Evolutionary conservation across 306 rosid species (phyloP).

Genomic region (Vachellia collinsii): DNA sequence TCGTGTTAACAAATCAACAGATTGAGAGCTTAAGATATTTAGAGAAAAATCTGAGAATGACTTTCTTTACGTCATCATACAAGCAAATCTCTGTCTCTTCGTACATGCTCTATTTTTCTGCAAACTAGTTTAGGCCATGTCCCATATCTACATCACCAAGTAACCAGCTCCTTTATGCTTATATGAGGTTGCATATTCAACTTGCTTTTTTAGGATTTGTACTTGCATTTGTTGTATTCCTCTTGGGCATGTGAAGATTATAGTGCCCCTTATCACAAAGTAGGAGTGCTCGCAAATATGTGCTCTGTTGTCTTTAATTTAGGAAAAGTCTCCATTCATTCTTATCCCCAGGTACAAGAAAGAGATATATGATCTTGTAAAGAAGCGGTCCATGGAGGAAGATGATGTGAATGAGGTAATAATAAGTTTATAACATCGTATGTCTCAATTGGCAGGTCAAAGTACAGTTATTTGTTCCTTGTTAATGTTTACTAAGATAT

Average conservation of each 20-base stretch:
- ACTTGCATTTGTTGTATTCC: conserved; percentile 14
- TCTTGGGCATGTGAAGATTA: conserved; percentile 17
- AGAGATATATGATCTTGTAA: conserved; percentile 75
- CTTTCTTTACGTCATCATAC: not conserved
- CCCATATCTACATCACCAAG: not conserved
- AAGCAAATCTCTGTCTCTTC: not conserved
- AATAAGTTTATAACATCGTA: conserved; percentile 16
- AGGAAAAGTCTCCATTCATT: conserved; percentile 31
- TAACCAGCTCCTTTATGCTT: not conserved
- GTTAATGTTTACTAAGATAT: conserved; percentile 29
- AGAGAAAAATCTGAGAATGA: not conserved
- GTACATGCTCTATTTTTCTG: not conserved
- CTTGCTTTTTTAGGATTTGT: conserved; percentile 27
- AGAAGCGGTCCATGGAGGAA: conserved; percentile 74
- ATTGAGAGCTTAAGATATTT: not conserved
- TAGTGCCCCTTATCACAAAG: conserved; percentile 17
- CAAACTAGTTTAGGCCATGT: not conserved
- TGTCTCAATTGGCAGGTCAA: conserved; percentile 18
- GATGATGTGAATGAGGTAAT: conserved; percentile 78
- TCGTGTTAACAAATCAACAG: not conserved
- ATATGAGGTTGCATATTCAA: not conserved
- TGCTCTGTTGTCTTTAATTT: conserved; percentile 1
- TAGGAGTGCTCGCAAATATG: conserved; percentile 11
- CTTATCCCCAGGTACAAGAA: conserved; percentile 67
- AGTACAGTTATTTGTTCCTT: conserved; percentile 16